phyloP scores from a whole-genome alignment of 2,329 filamentous ascomycete genomes.

The Fusarium mexicanum region DNA sequence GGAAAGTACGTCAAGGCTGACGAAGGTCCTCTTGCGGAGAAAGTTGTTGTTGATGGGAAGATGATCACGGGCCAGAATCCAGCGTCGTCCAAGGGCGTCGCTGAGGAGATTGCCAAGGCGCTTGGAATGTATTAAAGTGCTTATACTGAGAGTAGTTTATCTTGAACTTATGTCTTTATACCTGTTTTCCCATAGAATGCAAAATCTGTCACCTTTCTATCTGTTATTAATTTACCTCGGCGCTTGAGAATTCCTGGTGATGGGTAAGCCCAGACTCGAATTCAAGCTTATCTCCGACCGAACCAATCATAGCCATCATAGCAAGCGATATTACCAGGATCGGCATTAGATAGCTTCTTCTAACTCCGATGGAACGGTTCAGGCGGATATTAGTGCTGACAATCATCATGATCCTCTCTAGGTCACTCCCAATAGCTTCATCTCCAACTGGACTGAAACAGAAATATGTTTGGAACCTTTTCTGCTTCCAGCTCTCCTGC shows the following conservation, averaged over 20 bases:
- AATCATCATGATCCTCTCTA: accelerated
- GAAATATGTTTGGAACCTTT: neutral
- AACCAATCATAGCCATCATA: neutral
- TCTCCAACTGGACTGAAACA: accelerated
- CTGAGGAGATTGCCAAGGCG: neutral
- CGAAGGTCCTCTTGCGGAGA: neutral
- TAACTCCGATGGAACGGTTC: neutral
- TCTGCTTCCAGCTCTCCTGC: neutral
- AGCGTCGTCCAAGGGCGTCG: neutral
- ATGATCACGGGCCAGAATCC: neutral
- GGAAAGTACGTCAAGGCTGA: neutral
- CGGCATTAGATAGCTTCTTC: neutral
- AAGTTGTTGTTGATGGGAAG: conserved; percentile 2
- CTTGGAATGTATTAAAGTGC: accelerated
- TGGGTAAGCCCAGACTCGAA: neutral
- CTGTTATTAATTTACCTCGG: accelerated
- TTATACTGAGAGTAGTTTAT: accelerated
- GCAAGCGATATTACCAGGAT: neutral
- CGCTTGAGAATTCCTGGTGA: too few relatives aligned
- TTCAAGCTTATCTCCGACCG: neutral
- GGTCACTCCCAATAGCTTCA: neutral
- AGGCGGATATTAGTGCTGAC: neutral
- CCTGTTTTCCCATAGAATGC: accelerated
- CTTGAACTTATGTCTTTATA: accelerated
- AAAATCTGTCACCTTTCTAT: accelerated